These are phyloP conservation scores for Jatropha podagrica DNA, from an alignment of 441 rosid genomes.

Conservation along the genomic window DNA sequence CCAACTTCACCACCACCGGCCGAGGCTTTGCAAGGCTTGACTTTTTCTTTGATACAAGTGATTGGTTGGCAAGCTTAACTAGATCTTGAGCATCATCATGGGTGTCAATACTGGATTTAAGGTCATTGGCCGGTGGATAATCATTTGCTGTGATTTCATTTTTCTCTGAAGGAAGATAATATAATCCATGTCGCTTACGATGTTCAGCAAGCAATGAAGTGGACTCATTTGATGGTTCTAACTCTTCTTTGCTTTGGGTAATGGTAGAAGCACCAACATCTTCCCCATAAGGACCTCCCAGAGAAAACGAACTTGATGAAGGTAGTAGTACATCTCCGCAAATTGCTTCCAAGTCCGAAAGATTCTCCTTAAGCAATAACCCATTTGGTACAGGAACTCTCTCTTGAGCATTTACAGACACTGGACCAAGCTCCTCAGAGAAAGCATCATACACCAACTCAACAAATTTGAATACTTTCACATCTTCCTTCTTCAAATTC, in stretches of 20 bases:
- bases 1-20: slow-evolving; percentile 87
- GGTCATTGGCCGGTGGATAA: slow-evolving; percentile 73
- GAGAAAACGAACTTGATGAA: slow-evolving; percentile 41
- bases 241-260: slow-evolving; percentile 44
- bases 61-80: slow-evolving; percentile 49
- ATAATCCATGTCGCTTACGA: slow-evolving; percentile 80
- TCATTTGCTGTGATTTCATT: slow-evolving; percentile 41
- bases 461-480: slow-evolving; percentile 39
- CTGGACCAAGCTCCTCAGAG: slow-evolving; percentile 72
- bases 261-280: slow-evolving; percentile 37
- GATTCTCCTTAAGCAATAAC: slow-evolving; percentile 62
- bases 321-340: slow-evolving; percentile 46
- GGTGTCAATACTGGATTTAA: slow-evolving; percentile 30
- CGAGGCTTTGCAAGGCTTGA: slow-evolving; percentile 58
- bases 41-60: slow-evolving; percentile 49
- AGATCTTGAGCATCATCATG: slow-evolving; percentile 45
- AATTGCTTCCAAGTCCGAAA: slow-evolving; percentile 55
- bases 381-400: slow-evolving; percentile 63
- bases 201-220: slow-evolving; percentile 76
- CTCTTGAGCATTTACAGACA: slow-evolving; percentile 65
- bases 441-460: slow-evolving; percentile 56
- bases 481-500: slow-evolving; percentile 29
- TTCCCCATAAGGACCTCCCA: slow-evolving; percentile 40
- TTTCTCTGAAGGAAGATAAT: slow-evolving; percentile 62
- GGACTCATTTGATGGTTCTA: slow-evolving; percentile 52